Percentiles rank a stretch among this genome's conserved stretches.
Conservation (phyloP, 129 eudicot genomes). For the Ambrosia trifida region DNA sequence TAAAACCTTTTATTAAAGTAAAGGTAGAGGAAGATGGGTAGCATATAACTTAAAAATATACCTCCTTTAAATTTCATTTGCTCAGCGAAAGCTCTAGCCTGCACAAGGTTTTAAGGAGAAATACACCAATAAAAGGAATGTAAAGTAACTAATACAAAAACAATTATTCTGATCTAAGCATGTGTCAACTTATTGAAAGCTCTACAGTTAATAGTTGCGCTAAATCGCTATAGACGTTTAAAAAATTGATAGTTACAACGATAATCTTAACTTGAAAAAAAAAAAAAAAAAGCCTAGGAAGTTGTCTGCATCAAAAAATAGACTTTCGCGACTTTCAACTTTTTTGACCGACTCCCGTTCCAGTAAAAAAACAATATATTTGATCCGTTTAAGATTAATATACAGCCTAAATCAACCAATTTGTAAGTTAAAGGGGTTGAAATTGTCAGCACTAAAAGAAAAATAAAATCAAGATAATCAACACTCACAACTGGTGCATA, state of each 20-base stretch:
- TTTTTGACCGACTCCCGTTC: not conserved
- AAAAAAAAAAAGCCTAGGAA: not conserved
- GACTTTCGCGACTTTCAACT: not conserved
- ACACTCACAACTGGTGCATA: slow-evolving; percentile 3
- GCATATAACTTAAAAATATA: slow-evolving; percentile 30
- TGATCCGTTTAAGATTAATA: not conserved
- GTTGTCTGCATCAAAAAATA: not conserved
- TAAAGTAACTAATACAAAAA: not conserved
- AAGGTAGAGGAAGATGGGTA: not conserved
- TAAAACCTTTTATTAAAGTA: not conserved
- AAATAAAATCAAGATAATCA: slow-evolving; percentile 9
- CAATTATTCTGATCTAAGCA: too few species aligned
- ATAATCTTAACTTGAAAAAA: too few species aligned
- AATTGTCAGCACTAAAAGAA: not conserved
- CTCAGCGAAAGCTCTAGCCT: slow-evolving; percentile 80
- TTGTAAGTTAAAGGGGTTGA: not conserved
- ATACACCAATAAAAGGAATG: not conserved
- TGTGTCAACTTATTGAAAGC: not conserved
- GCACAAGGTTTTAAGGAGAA: slow-evolving; percentile 28
- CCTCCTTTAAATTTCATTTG: slow-evolving; percentile 89
- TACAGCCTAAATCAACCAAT: not conserved
- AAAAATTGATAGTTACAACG: not conserved
- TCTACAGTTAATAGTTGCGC: not conserved
- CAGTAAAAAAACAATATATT: too few species aligned
- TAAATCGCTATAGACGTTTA: not conserved